Evolutionary conservation across 805 yeast genomes (phyloP), one percentile per base, ranked within the genome.

Genomic region (Zygoascus tannicola): DNA sequence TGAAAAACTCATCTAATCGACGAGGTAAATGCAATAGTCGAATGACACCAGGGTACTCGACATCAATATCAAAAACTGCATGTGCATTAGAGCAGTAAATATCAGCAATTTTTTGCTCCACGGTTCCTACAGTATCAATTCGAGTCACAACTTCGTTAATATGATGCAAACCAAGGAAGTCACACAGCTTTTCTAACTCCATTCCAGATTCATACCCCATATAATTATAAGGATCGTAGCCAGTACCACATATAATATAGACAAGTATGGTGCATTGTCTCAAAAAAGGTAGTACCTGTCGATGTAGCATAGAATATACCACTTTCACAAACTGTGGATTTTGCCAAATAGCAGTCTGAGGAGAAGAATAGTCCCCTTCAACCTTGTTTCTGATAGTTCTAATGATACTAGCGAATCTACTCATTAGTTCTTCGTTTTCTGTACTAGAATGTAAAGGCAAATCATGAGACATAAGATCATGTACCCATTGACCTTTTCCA

Each of bases 11-110:
- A 56, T 82, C 88, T 47, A 85, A 62, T 41, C 82, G 69, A 2
- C 65, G 59, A 0, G 96, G 96, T 15, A 87, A 67, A 26, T 72
- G 67, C 19, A 82, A 68, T 40, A 87, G 65, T 34, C 70, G 68
- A n/a, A 81, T 63, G 2, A 73, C 56, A 0, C 84, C 84, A 0
- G 94, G 92, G 52, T 76, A 85, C 32, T 75, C 77, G 18, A 82
- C 46, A 5, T 51, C 14, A 12, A 16, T 12, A 32, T 33, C 42
- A 10, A 23, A 21, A 32, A 12, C 20, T 28, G 28, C 22, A 28
- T 16, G 33, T 3, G 16, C 21, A 16, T 28, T 28, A 26, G 34
- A 20, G 12, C 14, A 12, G 32, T 36, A 20, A n/a, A 21, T 22
- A 37, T 45, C 21, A 16, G 35, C 43, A 21, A 45, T 28, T 19